These are phyloP conservation scores for Prunus campanulata DNA, from an alignment of 306 rosid species.

Conservation along the genomic window DNA sequence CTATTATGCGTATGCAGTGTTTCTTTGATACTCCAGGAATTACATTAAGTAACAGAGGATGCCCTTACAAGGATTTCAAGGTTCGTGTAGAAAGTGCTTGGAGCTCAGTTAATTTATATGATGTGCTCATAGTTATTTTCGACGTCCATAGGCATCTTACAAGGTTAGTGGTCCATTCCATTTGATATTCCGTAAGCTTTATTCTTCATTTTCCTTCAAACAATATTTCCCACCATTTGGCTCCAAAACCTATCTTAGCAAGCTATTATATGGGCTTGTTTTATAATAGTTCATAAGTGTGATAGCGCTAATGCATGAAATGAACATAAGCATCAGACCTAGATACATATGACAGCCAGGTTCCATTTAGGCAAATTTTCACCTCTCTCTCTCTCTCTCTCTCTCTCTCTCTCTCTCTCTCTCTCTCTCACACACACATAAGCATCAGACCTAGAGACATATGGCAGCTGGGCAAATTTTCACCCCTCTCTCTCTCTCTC, in stretches of 20 bases:
- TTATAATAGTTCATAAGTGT: not conserved
- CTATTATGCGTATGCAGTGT: slow-evolving; percentile 56
- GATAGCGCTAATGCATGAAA: not conserved
- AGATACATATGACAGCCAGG: not conserved
- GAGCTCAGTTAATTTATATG: slow-evolving; percentile 83
- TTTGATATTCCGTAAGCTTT: slow-evolving; percentile 3
- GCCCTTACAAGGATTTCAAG: slow-evolving; percentile 78
- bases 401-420: no score
- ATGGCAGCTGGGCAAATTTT: not conserved
- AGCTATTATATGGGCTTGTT: not conserved
- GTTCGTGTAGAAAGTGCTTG: slow-evolving; percentile 94
- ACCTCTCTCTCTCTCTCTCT: no score
- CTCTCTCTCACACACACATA: not conserved
- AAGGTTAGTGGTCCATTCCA: slow-evolving; percentile 42
- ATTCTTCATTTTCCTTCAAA: not conserved
- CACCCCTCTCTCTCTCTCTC: not conserved
- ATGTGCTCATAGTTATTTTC: slow-evolving; percentile 79
- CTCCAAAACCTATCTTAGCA: not conserved
- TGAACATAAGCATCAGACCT: not conserved
- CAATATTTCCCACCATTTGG: not conserved
- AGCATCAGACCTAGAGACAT: not conserved
- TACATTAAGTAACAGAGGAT: slow-evolving; percentile 54
- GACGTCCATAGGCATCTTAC: slow-evolving; percentile 92
- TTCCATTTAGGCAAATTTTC: not conserved
- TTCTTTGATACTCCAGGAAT: slow-evolving; percentile 97